phyloP scores from a whole-genome alignment of 371 early-diverging fungal genomes.

The Lichtheimia ramosa region DNA sequence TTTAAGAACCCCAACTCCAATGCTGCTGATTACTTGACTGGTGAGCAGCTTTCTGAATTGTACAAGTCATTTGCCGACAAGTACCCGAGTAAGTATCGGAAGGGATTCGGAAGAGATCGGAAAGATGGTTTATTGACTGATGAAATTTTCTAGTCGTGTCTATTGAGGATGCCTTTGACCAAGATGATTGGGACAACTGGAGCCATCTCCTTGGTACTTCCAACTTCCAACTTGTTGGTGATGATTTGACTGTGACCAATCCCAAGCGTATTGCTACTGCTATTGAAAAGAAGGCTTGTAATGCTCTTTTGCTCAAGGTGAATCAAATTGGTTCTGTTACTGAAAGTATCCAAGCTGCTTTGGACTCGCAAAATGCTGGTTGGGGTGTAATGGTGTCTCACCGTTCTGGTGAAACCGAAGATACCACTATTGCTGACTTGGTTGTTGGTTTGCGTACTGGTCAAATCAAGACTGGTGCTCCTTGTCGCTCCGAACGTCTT shows the following conservation, averaged over 20 bases:
- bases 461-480: slow-evolving; percentile 99
- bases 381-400: slow-evolving; percentile 99
- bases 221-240: slow-evolving; percentile 95
- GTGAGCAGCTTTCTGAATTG: slow-evolving; percentile 83
- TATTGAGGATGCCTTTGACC: slow-evolving; percentile 99
- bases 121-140: background rate
- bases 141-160: slow-evolving; percentile 66
- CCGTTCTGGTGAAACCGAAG: slow-evolving; percentile 99
- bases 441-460: slow-evolving; percentile 97
- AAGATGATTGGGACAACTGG: slow-evolving; percentile 98
- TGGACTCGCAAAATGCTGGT: slow-evolving; percentile 73
- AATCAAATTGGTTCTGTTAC: slow-evolving; percentile 99
- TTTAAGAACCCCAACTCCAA: slow-evolving; percentile 94
- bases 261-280: slow-evolving; percentile 90
- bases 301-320: slow-evolving; percentile 96
- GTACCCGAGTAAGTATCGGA: slow-evolving; percentile 75
- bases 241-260: slow-evolving; percentile 99
- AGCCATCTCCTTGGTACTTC: slow-evolving; percentile 70
- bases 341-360: slow-evolving; percentile 89
- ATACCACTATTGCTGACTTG: slow-evolving; percentile 98
- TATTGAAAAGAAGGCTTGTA: slow-evolving; percentile 94
- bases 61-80: slow-evolving; percentile 85
- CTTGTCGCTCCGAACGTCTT: slow-evolving; percentile 97
- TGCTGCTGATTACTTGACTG: slow-evolving; percentile 70
- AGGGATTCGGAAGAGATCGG: background rate